Evolutionary conservation across 2,329 filamentous ascomycete genomes (phyloP).

Genomic region (Trematosphaeria pertusa): DNA sequence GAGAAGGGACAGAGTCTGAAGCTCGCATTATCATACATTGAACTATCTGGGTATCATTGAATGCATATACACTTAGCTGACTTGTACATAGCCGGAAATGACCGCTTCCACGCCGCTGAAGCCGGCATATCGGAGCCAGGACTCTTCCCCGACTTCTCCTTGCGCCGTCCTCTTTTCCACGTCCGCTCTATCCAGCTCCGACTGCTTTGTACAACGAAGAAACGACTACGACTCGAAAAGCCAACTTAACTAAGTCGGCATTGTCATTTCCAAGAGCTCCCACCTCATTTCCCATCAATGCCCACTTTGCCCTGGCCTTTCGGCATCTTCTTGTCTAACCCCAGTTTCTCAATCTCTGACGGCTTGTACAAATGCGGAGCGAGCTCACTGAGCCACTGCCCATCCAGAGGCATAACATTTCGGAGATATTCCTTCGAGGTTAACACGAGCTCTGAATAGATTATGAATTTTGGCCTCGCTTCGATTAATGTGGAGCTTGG

Average conservation of each 20-base stretch:
- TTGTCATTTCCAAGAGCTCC: no score
- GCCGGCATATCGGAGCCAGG: no score
- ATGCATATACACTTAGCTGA: not conserved
- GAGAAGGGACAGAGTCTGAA: not conserved
- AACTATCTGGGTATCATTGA: not conserved
- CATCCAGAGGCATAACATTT: conserved; percentile 81
- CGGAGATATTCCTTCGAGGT: conserved; percentile 94
- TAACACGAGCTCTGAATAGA: conserved; percentile 84
- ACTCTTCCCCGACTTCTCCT: no score
- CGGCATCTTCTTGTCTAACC: conserved; percentile 76
- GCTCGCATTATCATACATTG: not conserved
- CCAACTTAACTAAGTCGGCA: no score
- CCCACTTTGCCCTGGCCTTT: conserved; percentile 59
- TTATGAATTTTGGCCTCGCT: conserved; percentile 81
- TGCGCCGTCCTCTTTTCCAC: no score
- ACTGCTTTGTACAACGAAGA: no score
- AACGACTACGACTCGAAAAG: no score
- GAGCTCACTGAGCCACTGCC: conserved; percentile 85
- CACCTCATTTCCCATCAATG: conserved; percentile 2
- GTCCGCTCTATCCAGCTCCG: no score
- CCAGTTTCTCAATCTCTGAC: conserved; percentile 83
- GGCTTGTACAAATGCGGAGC: conserved; percentile 96
- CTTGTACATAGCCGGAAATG: no score
- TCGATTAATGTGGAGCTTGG: conserved; percentile 83
- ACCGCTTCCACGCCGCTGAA: no score